These are phyloP conservation scores for Leersia perrieri DNA, from an alignment of 176 grass and related monocot genomes.

Conservation along the genomic window DNA sequence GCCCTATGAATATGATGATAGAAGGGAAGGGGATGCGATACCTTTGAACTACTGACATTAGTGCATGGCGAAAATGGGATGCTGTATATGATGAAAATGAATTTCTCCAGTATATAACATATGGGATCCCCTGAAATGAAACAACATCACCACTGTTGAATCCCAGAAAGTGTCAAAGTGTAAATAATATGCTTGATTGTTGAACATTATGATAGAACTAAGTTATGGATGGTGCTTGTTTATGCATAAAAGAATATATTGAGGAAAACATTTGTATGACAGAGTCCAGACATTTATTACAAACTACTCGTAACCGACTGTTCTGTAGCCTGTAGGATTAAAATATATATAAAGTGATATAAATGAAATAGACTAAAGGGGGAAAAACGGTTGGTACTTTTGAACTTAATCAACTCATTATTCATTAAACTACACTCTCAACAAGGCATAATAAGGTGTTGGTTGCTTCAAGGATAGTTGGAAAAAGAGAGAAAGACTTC, in stretches of 20 bases:
- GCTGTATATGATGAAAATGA: conserved; percentile 82
- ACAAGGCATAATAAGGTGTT: neutral
- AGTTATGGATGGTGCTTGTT: neutral
- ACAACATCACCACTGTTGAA: conserved; percentile 5
- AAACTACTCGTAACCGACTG: conserved; percentile 1
- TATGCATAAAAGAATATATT: conserved; percentile 7
- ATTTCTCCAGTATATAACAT: conserved; percentile 99
- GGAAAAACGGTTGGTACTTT: neutral
- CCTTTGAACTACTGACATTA: conserved; percentile 95
- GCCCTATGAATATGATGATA: neutral
- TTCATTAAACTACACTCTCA: conserved; percentile 9
- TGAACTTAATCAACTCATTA: conserved; percentile 12
- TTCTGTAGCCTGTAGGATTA: neutral
- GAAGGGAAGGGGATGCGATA: conserved; percentile 35
- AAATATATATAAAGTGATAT: neutral
- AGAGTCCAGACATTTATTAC: neutral
- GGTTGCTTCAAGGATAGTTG: neutral
- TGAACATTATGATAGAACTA: neutral
- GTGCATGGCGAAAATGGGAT: conserved; percentile 90
- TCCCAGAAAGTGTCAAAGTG: conserved; percentile 1
- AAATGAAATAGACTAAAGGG: neutral
- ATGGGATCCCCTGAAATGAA: conserved; percentile 82
- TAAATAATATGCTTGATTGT: conserved; percentile 3
- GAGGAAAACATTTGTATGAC: neutral
- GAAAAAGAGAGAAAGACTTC: conserved; percentile 6